Conservation (phyloP, 768 basidiomycete species). For the Pulveroboletus sp. region DNA sequence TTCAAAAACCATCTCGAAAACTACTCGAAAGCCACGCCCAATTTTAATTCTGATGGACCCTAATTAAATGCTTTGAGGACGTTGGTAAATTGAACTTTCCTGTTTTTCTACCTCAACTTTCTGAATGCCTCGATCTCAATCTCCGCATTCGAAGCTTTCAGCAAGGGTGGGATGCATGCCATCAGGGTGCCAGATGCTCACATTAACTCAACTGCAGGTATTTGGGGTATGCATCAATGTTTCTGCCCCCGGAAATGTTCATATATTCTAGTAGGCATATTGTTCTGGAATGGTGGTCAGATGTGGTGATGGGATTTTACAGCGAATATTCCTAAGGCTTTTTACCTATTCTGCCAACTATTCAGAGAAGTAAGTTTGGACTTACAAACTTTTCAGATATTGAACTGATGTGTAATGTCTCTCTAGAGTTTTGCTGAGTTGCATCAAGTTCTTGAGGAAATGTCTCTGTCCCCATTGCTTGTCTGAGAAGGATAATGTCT, state of each 20-base stretch:
- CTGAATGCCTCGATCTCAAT: conserved; percentile 16
- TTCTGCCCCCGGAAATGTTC: too few relatives aligned
- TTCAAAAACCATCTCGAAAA: too few relatives aligned
- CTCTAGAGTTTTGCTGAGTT: conserved; percentile 15
- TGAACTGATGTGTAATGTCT: too few relatives aligned
- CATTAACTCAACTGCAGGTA: conserved; percentile 14
- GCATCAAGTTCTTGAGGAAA: conserved; percentile 21
- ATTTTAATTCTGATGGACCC: too few relatives aligned
- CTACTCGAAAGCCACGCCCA: too few relatives aligned
- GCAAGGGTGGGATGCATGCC: conserved; percentile 18
- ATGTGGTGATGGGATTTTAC: conserved; percentile 10
- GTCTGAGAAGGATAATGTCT: conserved; percentile 17
- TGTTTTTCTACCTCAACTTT: too few relatives aligned
- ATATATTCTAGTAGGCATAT: too few relatives aligned
- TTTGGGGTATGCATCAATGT: too few relatives aligned
- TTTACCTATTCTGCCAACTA: conserved; percentile 25
- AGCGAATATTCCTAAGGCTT: conserved; percentile 15
- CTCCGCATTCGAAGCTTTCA: conserved; percentile 19
- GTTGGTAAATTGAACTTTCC: too few relatives aligned
- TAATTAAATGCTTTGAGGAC: too few relatives aligned
- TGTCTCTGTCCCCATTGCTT: conserved; percentile 27
- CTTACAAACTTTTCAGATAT: too few relatives aligned
- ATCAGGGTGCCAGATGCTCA: conserved; percentile 10
- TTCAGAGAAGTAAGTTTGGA: conserved; percentile 20
- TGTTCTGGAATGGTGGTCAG: too few relatives aligned